phyloP scores from a whole-genome alignment of 805 yeast species.

The Wickerhamiella cacticola region DNA sequence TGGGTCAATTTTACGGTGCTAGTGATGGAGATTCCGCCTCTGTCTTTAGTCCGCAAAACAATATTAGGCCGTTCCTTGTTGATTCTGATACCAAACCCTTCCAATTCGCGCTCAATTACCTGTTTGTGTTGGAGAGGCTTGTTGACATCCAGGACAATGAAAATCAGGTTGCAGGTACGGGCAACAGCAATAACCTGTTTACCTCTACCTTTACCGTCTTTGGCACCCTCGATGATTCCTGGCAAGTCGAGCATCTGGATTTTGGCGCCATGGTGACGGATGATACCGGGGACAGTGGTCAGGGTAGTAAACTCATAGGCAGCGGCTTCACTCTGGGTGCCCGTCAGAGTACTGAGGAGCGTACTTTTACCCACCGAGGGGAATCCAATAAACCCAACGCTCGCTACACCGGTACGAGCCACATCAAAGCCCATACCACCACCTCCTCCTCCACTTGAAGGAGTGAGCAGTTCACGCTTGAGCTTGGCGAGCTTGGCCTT shows the following conservation, averaged over 20 bases:
- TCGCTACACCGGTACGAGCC: constrained; percentile 96
- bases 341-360: constrained; percentile 73
- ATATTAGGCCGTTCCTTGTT: constrained; percentile 91
- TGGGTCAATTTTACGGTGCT: constrained; percentile 87
- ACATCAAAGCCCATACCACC: constrained; percentile 96
- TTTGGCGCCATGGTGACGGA: constrained; percentile 92
- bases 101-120: constrained; percentile 87
- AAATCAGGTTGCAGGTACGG: constrained; percentile 87
- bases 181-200: constrained; percentile 98
- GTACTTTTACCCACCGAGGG: constrained; percentile 85
- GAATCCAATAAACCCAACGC: constrained; percentile 95
- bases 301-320: constrained; percentile 94
- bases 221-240: constrained; percentile 95
- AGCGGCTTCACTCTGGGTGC: constrained; percentile 96
- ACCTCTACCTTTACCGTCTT: constrained; percentile 97
- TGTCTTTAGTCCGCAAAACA: constrained; percentile 79
- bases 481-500: constrained; percentile 94
- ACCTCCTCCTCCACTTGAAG: constrained; percentile 67
- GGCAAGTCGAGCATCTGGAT: constrained; percentile 97
- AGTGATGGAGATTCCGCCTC: constrained; percentile 91
- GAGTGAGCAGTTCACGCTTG: constrained; percentile 78
- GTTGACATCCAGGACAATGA: constrained; percentile 89
- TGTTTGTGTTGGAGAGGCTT: constrained; percentile 91
- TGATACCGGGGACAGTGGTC: constrained; percentile 95
- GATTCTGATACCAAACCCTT: constrained; percentile 93